Base-by-base conservation (phyloP, 2,329 filamentous ascomycete genomes). In the Aspergillus thermomutatus region DNA sequence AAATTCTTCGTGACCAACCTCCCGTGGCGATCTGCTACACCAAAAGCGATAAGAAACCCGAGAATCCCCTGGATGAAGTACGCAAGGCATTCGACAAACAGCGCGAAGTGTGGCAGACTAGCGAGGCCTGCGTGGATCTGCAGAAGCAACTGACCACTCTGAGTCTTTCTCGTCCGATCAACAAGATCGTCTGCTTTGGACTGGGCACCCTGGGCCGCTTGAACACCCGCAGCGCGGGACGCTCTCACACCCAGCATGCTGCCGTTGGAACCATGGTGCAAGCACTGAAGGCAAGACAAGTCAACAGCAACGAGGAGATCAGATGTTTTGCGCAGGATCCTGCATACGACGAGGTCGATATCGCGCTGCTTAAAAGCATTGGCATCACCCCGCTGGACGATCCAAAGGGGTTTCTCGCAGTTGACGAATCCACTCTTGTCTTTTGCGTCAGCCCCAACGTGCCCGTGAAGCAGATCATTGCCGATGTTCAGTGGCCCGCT, bases 391-490 rank as follows among this genome's bases (percentile, higher is more conserved):
- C 64, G 21, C 55, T 72, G 31, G 64, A 70, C n/a, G 68, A 69
- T 41, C 64, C 67, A 1, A 64, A 66, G 7, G 75, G 70, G 3
- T 78, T 76, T 55, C 61, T 75, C 1, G 70, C 72, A 52, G 54
- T 77, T 1, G 71, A 78, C 54, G 66, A 72, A 4, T 55, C 69
- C n/a, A 72, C 73, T 11, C 51, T 74, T 27, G 71, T 77, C n/a
- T 63, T 78, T 53, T 73, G 73, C 0, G 56, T 69, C 9, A 68
- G 65, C 34, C 59, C 72, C 1, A 65, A 70, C 45, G 64, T 72
- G 0, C 71, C 75, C 0, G 64, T 75, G 5, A 73, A 71, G 49
- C 70, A 77, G 57, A 69, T 77, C 25, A 63, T 78, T 37, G 68
- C 71, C n/a, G 75, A 77, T 60, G 61, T 73, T 49, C 68, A 72